Evolutionary conservation across 345 rosid genomes (phyloP).

Genomic region (Ricinus communis): DNA sequence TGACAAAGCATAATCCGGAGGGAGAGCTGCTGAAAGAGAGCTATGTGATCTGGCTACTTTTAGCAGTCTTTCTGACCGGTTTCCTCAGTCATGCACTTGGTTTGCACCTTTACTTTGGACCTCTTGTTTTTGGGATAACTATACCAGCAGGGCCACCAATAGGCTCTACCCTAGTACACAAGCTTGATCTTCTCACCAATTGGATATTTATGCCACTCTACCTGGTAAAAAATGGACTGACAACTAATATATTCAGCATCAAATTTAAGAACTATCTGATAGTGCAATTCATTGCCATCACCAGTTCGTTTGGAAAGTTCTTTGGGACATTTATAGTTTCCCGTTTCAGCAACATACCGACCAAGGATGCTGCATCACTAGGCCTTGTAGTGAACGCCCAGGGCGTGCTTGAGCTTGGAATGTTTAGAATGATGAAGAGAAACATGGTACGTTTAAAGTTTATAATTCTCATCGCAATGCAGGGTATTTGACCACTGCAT

Average conservation of each 20-base stretch:
- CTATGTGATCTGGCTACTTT: neutral
- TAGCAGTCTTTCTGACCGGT: neutral
- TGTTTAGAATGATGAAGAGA: conserved; percentile 21
- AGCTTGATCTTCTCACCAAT: conserved; percentile 7
- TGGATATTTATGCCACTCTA: conserved; percentile 20
- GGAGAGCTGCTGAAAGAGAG: conserved; percentile 9
- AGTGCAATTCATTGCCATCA: conserved; percentile 12
- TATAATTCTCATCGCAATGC: neutral
- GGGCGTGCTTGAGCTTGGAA: conserved; percentile 20
- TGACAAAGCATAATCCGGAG: conserved; percentile 9
- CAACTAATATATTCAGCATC: conserved; percentile 1
- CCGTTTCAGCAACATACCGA: neutral
- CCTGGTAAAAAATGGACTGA: conserved; percentile 11
- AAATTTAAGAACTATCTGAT: conserved; percentile 5
- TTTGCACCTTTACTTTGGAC: neutral
- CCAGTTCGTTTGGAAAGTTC: conserved; percentile 11
- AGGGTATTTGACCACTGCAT: neutral
- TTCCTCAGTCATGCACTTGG: neutral
- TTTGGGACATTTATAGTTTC: conserved; percentile 2
- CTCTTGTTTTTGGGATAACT: neutral
- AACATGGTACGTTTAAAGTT: neutral
- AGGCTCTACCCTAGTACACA: conserved; percentile 15
- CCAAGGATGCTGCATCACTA: conserved; percentile 10
- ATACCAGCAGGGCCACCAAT: conserved; percentile 9
- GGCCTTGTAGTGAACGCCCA: conserved; percentile 20